A percentile compares a stretch with the other conserved stretches of the same genome.
phyloP scores from a whole-genome alignment of 768 basidiomycete genomes.

The Leucosporidium scottii region DNA sequence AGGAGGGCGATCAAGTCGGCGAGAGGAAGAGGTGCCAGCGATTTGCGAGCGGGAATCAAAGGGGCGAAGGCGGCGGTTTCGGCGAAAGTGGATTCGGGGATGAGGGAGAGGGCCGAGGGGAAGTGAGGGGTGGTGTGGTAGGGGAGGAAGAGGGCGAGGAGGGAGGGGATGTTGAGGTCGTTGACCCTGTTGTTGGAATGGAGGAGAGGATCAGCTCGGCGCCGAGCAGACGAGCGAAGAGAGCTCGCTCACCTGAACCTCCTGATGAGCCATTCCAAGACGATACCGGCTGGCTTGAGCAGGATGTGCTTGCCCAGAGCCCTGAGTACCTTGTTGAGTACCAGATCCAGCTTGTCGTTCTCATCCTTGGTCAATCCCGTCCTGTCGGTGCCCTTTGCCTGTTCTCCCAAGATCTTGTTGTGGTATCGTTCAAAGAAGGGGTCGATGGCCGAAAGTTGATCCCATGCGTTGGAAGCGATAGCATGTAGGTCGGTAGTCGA shows the following conservation, averaged over 20 bases:
- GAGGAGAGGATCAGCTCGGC: background rate
- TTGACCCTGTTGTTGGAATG: constrained; percentile 56
- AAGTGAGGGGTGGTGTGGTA: constrained; percentile 95
- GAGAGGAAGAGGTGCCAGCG: constrained; percentile 67
- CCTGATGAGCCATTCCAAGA: constrained; percentile 89
- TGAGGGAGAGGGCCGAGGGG: constrained; percentile 80
- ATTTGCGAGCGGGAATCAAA: constrained; percentile 66
- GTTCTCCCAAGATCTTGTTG: constrained; percentile 68
- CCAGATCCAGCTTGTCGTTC: constrained; percentile 56
- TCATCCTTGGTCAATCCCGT: constrained; percentile 63
- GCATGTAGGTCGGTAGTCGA: constrained; percentile 82
- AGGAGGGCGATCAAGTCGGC: constrained; percentile 52
- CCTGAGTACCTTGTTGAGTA: constrained; percentile 58
- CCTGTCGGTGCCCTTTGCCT: constrained; percentile 65
- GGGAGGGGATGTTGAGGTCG: constrained; percentile 77
- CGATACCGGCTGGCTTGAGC: constrained; percentile 70
- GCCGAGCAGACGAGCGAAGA: background rate
- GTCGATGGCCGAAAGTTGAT: constrained; percentile 80
- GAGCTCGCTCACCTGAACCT: constrained; percentile 63
- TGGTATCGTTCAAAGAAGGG: constrained; percentile 74
- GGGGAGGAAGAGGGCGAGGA: constrained; percentile 78
- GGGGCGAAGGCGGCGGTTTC: constrained; percentile 45
- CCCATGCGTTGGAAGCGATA: constrained; percentile 67
- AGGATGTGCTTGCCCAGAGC: constrained; percentile 73
- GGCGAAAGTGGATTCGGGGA: constrained; percentile 45